Base-by-base conservation (phyloP, 75 land plant genomes). In the Adiantum capillusveneris region DNA sequence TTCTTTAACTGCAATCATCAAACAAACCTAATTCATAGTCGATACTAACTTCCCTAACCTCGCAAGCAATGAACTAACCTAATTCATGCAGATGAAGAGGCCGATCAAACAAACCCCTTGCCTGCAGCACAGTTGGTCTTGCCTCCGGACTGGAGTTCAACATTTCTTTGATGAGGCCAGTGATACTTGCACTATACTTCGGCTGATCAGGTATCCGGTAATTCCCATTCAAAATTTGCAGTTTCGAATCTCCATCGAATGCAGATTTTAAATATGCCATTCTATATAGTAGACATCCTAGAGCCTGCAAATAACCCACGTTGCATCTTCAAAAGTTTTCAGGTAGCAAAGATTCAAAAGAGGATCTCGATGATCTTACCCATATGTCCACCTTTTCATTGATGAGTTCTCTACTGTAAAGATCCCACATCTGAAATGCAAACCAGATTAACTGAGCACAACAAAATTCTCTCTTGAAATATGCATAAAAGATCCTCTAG, bases 361-460 rank as follows among this genome's bases (percentile, higher is more conserved):
- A n/a, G n/a, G n/a, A n/a, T n/a, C n/a, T n/a, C n/a, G n/a, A n/a
- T n/a, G 24, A 18, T 67, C 87, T 77, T 72, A 94, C 99, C 99
- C 97, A 95, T 7, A 95, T 87, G 58, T 95, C 99, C 31, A 95
- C 99, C 59, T 95, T 95, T 67, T 95, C 99, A 65, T 60, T 85
- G 42, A 95, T 86, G 31, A 90, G 64, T 54, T 95, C 99, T 71
- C 73, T 79, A 50, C 81, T 76, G 53, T 73, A 87, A 20, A 95
- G 82, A 71, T 95, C 99, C 97, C 99, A 95, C 99, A 95, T 95
- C 99, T 95, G 77, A 17, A n/a, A n/a, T n/a, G n/a, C 44, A 44
- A 20, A 62, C 37, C 28, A 60, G 29, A 13, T 29, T 41, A 9
- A 41, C 14, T 14, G 14, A 9, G 43, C 43, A 41, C n/a, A n/a